phyloP scores from a whole-genome alignment of 1,284 basidiomycete genomes.

The Rhodofomes roseus region DNA sequence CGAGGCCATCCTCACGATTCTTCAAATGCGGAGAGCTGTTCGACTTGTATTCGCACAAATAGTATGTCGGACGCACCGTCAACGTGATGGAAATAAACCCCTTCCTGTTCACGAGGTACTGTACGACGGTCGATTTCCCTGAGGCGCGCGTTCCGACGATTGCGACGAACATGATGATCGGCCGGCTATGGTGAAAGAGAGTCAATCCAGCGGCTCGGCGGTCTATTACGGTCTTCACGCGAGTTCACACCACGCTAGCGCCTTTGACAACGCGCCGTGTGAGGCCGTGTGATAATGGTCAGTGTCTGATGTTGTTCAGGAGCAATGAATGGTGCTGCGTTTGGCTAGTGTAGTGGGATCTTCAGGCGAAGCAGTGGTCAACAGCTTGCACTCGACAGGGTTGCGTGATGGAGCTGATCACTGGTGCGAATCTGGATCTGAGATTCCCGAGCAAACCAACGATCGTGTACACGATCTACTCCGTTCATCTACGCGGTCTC shows the following conservation, averaged over 20 bases:
- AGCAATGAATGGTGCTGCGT: not conserved
- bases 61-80: not conserved
- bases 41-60: not conserved
- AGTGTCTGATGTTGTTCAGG: not conserved
- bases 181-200: not conserved
- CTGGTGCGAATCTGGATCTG: not conserved
- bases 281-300: not conserved
- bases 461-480: not conserved
- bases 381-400: not conserved
- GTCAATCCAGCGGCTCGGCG: not conserved
- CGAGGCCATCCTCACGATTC: not conserved
- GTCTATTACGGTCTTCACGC: not conserved
- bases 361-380: not conserved
- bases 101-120: conserved; percentile 60
- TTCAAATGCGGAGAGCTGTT: not conserved
- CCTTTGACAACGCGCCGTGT: not conserved
- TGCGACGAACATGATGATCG: conserved; percentile 87
- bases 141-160: conserved; percentile 82
- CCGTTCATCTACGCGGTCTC: not conserved
- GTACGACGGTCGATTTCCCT: conserved; percentile 77
- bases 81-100: conserved; percentile 48
- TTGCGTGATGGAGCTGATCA: not conserved
- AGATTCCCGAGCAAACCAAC: not conserved
- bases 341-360: not conserved
- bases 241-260: not conserved